These are phyloP conservation scores for Zygoascus ofunaensis DNA, from an alignment of 805 yeast species.

Conservation along the genomic window DNA sequence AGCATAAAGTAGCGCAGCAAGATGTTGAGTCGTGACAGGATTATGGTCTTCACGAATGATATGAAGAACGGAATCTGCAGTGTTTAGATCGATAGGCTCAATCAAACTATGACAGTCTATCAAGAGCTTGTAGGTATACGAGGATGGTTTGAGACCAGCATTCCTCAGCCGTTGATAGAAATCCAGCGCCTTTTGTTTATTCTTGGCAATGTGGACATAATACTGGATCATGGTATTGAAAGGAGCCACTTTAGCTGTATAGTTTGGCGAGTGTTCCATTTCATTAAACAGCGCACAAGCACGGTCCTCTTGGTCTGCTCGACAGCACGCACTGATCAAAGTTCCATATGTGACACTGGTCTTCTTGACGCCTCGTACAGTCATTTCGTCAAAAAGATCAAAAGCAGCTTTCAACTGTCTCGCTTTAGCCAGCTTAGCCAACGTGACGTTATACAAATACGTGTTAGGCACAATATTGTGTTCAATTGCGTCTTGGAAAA, in stretches of 20 bases:
- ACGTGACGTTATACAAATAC: slow-evolving; percentile 28
- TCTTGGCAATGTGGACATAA: slow-evolving; percentile 27
- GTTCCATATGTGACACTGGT: slow-evolving; percentile 31
- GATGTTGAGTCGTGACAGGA: slow-evolving; percentile 27
- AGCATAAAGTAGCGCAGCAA: slow-evolving; percentile 31
- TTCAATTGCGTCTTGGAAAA: slow-evolving; percentile 26
- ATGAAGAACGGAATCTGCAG: slow-evolving; percentile 29
- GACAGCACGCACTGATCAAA: slow-evolving; percentile 31
- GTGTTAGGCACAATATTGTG: slow-evolving; percentile 25
- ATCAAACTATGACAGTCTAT: slow-evolving; percentile 30
- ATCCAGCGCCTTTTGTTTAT: slow-evolving; percentile 27
- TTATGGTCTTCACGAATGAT: slow-evolving; percentile 25
- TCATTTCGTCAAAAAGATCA: slow-evolving; percentile 27
- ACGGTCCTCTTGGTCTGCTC: slow-evolving; percentile 27
- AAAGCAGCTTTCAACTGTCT: slow-evolving; percentile 28
- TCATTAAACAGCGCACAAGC: slow-evolving; percentile 29
- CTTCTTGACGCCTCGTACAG: slow-evolving; percentile 16
- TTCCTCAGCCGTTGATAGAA: slow-evolving; percentile 24
- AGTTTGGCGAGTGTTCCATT: slow-evolving; percentile 27
- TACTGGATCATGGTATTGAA: slow-evolving; percentile 33
- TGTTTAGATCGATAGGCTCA: slow-evolving; percentile 26
- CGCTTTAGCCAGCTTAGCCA: slow-evolving; percentile 31
- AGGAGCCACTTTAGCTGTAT: slow-evolving; percentile 28
- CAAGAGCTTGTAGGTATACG: slow-evolving; percentile 33
- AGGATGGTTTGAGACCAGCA: slow-evolving; percentile 25